Base-by-base conservation (phyloP, 768 basidiomycete species). In the Boletus fagicola region DNA sequence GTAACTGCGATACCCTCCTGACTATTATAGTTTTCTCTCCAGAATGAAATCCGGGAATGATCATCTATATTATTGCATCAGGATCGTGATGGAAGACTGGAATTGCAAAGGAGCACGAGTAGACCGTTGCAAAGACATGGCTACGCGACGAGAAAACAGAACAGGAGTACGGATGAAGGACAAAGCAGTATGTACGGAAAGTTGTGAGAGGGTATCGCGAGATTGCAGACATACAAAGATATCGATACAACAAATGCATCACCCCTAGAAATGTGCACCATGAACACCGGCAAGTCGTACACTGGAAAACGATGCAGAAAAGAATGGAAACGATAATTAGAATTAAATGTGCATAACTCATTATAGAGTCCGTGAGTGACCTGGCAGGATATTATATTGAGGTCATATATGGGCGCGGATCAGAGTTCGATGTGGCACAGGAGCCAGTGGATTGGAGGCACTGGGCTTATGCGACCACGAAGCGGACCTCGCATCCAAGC, bases 401-500 rank as follows among this genome's bases (percentile, higher is more conserved):
- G 51, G 20, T 9, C 48, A 46, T 52, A 62, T 40, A 35, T 51
- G 46, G 22, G 43, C 58, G 44, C 39, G 50, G 39, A 54, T 20
- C 51, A 36, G n/a, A 7, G 15, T 15, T 16, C 16, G 24, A 10
- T 44, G 22, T 30, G 44, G n/a, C 39, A 6, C 4, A 20, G 35
- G 39, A 40, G 7, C 10, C n/a, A 40, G n/a, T 40, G 18, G 10
- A 11, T 20, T 40, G 39, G 39, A 40, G 38, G 18, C 38, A n/a
- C 18, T 39, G 18, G 39, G 24, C 39, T 65, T 62, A 73, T 38
- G 64, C 70, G 26, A 71, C 63, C 53, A 71, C 69, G 31, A 69
- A 72, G 13, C 71, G 72, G 6, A 77, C 75, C 60, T 77, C 77
- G 52, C 75, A 75, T 1, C 72, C 74, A 53, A 86, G 73, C 51